Evolutionary conservation across 225 moss, liverwort and hornwort species (phyloP).

Genomic region (Lunularia cruciata): DNA sequence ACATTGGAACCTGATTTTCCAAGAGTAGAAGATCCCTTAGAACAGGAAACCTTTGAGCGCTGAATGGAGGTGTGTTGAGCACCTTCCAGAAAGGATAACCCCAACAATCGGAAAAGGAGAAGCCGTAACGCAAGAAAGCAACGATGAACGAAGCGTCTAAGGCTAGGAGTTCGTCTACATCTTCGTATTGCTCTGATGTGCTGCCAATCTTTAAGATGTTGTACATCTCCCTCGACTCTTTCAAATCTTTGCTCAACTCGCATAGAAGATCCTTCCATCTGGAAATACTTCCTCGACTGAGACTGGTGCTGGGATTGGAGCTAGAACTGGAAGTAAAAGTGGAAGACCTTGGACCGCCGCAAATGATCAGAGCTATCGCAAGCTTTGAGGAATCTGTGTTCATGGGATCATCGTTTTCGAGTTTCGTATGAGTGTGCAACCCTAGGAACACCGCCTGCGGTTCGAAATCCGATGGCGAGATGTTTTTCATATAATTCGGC

Average conservation of each 20-base stretch:
- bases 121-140: background rate
- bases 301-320: too few relatives aligned
- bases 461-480: background rate
- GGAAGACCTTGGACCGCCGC: background rate
- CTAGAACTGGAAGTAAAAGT: too few relatives aligned
- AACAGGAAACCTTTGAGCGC: background rate
- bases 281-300: too few relatives aligned
- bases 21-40: background rate
- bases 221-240: background rate
- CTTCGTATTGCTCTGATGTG: background rate
- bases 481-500: background rate
- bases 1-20: constrained; percentile 6
- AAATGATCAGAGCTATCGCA: background rate
- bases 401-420: background rate
- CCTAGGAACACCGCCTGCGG: background rate
- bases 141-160: background rate
- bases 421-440: background rate
- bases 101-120: background rate
- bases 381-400: background rate
- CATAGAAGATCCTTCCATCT: too few relatives aligned
- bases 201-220: background rate
- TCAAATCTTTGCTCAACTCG: background rate
- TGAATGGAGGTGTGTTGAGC: background rate
- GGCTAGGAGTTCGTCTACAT: background rate
- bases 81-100: background rate